Evolutionary conservation across 2,329 filamentous ascomycete species (phyloP).

Genomic region (Ophiostoma ips): DNA sequence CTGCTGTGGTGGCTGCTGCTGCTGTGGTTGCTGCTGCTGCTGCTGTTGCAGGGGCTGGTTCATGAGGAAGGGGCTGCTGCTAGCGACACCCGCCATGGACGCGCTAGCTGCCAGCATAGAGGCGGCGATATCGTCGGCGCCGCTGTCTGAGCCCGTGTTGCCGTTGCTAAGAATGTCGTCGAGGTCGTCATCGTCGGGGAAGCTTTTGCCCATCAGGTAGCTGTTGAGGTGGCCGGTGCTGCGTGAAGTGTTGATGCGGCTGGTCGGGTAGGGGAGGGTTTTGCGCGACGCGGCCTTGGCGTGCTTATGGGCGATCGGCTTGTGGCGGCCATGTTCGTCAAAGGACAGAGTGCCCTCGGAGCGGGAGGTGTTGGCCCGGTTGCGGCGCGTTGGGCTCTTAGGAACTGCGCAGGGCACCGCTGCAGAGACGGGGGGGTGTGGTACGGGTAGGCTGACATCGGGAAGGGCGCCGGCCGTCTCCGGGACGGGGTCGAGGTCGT

Average conservation of each 20-base stretch:
- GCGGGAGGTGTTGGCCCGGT: constrained; percentile 42
- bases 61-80: background rate
- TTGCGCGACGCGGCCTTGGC: constrained; percentile 46
- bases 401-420: constrained; percentile 14
- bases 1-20: background rate
- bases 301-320: constrained; percentile 43
- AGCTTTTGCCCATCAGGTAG: background rate
- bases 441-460: constrained; percentile 19
- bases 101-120: constrained; percentile 23
- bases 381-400: constrained; percentile 24
- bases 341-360: constrained; percentile 46
- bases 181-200: constrained; percentile 20
- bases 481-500: constrained; percentile 51
- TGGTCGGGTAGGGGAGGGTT: constrained; percentile 46
- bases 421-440: background rate
- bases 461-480: constrained; percentile 28
- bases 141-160: constrained; percentile 10
- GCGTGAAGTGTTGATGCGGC: constrained; percentile 43
- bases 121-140: constrained; percentile 15
- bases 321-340: constrained; percentile 52
- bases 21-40: background rate
- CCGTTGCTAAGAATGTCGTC: constrained; percentile 15
- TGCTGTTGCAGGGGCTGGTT: too few species aligned
- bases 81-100: background rate
- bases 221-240: constrained; percentile 25